Base-by-base conservation (phyloP, 2,329 filamentous ascomycete genomes). In the Exophiala spinifera region DNA sequence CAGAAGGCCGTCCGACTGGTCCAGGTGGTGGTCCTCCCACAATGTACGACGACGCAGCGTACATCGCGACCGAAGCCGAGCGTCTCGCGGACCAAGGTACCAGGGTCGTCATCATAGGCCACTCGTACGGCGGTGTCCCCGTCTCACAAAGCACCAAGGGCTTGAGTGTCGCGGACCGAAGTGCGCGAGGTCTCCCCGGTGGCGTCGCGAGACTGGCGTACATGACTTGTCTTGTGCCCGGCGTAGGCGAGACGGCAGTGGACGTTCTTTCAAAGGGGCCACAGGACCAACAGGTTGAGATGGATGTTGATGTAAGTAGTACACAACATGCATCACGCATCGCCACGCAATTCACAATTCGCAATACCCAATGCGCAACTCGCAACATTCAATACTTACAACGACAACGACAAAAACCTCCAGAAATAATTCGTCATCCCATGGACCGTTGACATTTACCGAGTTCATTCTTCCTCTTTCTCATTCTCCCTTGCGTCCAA, bases 141-240 rank as follows among this genome's bases (percentile, higher is more conserved):
- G 65, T 31, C 3, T 21, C 33, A 10, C n/a, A 49, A 13, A 14
- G 6, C 15, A 15, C 39, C 14, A 21, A 64, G 7, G 67, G 66
- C 1, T 63, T 72, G 17, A 65, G 63, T 21, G 66, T 65, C 33
- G 23, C 54, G 1, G 62, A 66, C 10, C 61, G 67, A 3, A 51
- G 65, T 42, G 40, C 56, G 13, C 51, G 49, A 10, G 65, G 65
- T 3, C 57, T 65, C 33, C 48, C 49, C 1, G 69, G 69, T 1
- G 70, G 70, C 3, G 68, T 72, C 3, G 51, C 64, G 2, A 64
- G 62, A 20, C 50, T 72, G 31, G 55, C 66, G 6, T 71, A 67
- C 47, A 62, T 72, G 17, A 63, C 69, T 8, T 66, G 66, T 1
- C 67, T 72, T 36, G 63, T 72, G 6, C 69, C 68, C 1, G 60